These are phyloP conservation scores for Rosellinia necatrix DNA, from an alignment of 2,329 filamentous ascomycete species.

Conservation along the genomic window DNA sequence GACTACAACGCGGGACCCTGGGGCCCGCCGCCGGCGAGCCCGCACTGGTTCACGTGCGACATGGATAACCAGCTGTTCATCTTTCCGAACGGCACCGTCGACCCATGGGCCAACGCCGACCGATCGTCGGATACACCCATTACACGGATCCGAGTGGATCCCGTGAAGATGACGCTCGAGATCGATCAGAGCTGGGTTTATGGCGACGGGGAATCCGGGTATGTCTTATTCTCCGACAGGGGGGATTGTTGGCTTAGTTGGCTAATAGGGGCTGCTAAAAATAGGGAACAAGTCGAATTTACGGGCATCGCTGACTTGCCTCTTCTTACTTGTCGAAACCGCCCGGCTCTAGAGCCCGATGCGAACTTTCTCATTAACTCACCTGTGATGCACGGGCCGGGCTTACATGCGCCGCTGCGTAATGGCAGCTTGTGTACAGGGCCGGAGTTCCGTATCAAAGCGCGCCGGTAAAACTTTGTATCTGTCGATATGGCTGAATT, in stretches of 20 bases:
- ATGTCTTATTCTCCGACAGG: neutral
- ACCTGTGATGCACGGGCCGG: constrained; percentile 10
- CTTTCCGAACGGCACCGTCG: constrained; percentile 1
- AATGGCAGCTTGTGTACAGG: constrained; percentile 12
- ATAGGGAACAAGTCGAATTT: neutral
- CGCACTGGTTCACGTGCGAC: constrained; percentile 18
- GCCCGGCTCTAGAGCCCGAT: constrained; percentile 8
- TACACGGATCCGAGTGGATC: constrained; percentile 8
- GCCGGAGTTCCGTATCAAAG: neutral
- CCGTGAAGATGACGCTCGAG: constrained; percentile 11
- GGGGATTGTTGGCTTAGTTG: no score
- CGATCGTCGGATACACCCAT: neutral
- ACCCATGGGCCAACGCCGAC: constrained; percentile 1
- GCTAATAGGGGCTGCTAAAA: neutral
- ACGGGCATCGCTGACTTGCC: constrained; percentile 4
- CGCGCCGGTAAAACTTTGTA: no score
- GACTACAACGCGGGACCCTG: constrained; percentile 13
- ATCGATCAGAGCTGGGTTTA: constrained; percentile 5
- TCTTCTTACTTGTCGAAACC: neutral
- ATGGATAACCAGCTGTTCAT: constrained; percentile 15
- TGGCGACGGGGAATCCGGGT: neutral
- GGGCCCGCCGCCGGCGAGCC: constrained; percentile 7
- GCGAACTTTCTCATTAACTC: constrained; percentile 16
- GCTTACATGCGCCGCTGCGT: neutral
- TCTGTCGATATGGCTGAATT: no score